These are phyloP conservation scores for Cladobotryum mycophilum DNA, from an alignment of 2,329 filamentous ascomycete genomes.

Conservation along the genomic window DNA sequence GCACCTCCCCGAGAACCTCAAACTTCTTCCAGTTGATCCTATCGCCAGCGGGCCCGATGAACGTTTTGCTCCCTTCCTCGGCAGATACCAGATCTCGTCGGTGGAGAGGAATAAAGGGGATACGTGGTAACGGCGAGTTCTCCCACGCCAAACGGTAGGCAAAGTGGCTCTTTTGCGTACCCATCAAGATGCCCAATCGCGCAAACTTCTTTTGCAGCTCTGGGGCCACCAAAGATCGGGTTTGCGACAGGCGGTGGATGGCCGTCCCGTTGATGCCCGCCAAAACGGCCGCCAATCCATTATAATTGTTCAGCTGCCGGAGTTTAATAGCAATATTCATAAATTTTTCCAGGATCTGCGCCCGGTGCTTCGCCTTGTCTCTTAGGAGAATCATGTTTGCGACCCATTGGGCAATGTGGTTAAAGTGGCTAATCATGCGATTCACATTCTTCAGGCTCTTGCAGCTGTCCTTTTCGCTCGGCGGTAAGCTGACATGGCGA, in stretches of 20 bases:
- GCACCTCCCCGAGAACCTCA: constrained; percentile 87
- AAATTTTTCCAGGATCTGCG: constrained; percentile 87
- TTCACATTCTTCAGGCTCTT: constrained; percentile 79
- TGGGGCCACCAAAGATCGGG: constrained; percentile 65
- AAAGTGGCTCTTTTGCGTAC: constrained; percentile 84
- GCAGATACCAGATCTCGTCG: constrained; percentile 85
- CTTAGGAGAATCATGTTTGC: constrained; percentile 79
- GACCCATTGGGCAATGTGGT: constrained; percentile 77
- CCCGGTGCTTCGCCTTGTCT: constrained; percentile 93
- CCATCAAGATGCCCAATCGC: constrained; percentile 85
- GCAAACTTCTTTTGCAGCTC: constrained; percentile 78
- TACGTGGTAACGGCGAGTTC: constrained; percentile 82
- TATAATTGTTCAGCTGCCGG: constrained; percentile 93
- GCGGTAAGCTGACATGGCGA: constrained; percentile 75
- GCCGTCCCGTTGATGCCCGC: constrained; percentile 86
- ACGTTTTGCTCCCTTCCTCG: constrained; percentile 86
- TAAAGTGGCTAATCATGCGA: constrained; percentile 90
- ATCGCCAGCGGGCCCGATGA: constrained; percentile 65
- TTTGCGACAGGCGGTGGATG: constrained; percentile 76
- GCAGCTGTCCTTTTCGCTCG: constrained; percentile 66
- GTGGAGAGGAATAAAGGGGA: constrained; percentile 89
- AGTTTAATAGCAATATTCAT: constrained; percentile 85
- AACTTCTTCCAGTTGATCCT: constrained; percentile 98
- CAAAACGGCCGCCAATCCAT: constrained; percentile 86
- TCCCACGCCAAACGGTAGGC: constrained; percentile 97